phyloP scores from a whole-genome alignment of 176 grass and related monocot genomes.

The Ensete glaucum region DNA sequence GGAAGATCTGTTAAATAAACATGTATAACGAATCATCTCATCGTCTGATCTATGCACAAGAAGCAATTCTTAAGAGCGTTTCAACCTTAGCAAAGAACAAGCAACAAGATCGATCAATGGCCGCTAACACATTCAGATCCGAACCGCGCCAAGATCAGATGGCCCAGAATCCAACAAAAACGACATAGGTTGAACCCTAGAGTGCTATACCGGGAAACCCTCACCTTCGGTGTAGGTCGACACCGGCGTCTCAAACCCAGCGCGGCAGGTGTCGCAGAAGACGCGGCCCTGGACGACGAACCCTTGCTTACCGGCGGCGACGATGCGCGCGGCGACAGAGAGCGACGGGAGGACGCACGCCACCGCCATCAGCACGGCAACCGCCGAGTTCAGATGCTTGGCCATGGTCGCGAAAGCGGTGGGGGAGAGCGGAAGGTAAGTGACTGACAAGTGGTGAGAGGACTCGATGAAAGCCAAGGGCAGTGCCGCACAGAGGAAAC shows the following conservation, averaged over 20 bases:
- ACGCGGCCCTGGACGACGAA: slow-evolving; percentile 75
- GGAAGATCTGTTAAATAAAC: too few species aligned
- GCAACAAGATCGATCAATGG: neutral
- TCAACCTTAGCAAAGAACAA: neutral
- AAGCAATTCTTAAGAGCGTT: neutral
- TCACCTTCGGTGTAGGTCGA: slow-evolving; percentile 79
- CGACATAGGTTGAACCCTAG: neutral
- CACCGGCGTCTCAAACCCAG: slow-evolving; percentile 85
- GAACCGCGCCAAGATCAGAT: neutral
- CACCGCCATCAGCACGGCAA: slow-evolving; percentile 9
- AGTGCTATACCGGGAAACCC: neutral
- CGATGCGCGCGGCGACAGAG: slow-evolving; percentile 22
- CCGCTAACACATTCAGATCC: neutral
- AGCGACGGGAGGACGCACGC: slow-evolving; percentile 15
- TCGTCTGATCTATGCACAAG: neutral
- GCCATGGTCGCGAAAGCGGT: neutral
- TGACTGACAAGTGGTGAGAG: neutral
- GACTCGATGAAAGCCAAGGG: neutral
- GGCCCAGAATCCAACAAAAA: neutral
- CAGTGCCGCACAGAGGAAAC: neutral
- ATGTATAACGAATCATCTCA: neutral
- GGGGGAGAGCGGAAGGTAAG: neutral
- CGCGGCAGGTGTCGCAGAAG: slow-evolving; percentile 81
- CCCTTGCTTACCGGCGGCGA: slow-evolving; percentile 8
- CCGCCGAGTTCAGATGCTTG: neutral